These are phyloP conservation scores for Luzula sylvatica DNA, from an alignment of 176 grass and related monocot genomes.

Conservation along the genomic window DNA sequence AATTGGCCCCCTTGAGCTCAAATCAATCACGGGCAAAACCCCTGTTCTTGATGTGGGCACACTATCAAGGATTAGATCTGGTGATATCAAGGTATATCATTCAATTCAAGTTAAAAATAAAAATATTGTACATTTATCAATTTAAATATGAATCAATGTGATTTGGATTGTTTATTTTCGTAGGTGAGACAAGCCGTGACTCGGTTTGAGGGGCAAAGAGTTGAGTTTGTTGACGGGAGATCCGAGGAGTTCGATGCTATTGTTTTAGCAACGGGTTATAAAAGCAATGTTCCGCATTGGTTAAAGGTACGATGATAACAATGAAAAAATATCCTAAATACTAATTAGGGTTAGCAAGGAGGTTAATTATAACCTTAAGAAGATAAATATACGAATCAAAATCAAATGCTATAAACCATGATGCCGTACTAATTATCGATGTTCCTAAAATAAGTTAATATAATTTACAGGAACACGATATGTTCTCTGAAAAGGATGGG, in stretches of 20 bases:
- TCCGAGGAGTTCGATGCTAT: slow-evolving; percentile 53
- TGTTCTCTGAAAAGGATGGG: slow-evolving; percentile 81
- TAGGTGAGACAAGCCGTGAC: slow-evolving; percentile 55
- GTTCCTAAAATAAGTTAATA: background rate
- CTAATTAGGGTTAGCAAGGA: too few relatives aligned
- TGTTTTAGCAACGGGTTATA: slow-evolving; percentile 82
- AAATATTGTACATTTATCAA: background rate
- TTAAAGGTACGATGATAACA: slow-evolving; percentile 42
- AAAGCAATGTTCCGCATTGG: slow-evolving; percentile 85
- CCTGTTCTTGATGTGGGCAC: slow-evolving; percentile 92
- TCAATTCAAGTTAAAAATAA: slow-evolving; percentile 1
- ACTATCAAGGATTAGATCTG: slow-evolving; percentile 76
- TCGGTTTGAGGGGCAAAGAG: slow-evolving; percentile 29
- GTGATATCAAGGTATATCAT: slow-evolving; percentile 60
- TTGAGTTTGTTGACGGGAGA: slow-evolving; percentile 46
- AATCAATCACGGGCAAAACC: slow-evolving; percentile 88
- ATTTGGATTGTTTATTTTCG: slow-evolving; percentile 22
- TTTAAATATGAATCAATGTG: slow-evolving; percentile 3
- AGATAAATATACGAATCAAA: too few relatives aligned
- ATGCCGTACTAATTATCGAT: too few relatives aligned
- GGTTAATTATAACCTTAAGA: too few relatives aligned
- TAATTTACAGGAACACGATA: slow-evolving; percentile 48
- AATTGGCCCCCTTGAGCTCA: slow-evolving; percentile 78
- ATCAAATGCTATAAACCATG: too few relatives aligned
- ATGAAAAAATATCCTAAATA: too few relatives aligned